These are phyloP conservation scores for Hyaloperonospora arabidopsidis DNA, from an alignment of 352 stramenopile genomes.

Conservation along the genomic window DNA sequence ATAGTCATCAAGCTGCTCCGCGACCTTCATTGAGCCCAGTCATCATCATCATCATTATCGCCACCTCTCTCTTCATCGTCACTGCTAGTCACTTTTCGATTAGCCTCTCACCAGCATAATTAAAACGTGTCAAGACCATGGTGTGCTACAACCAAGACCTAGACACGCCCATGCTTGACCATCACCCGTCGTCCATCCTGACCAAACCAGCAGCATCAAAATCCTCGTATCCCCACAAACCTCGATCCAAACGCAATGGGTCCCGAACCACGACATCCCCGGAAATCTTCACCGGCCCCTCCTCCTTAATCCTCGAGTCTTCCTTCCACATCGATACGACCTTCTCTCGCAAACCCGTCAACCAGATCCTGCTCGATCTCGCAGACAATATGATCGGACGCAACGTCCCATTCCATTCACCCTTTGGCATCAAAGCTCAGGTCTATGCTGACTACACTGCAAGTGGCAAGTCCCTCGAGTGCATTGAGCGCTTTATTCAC, in stretches of 20 bases:
- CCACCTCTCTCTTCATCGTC: too few relatives aligned
- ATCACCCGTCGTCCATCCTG: slow-evolving; percentile 10
- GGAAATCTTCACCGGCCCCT: slow-evolving; percentile 12
- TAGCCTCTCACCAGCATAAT: too few relatives aligned
- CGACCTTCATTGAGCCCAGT: too few relatives aligned
- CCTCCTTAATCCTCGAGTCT: slow-evolving; percentile 19
- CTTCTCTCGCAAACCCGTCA: slow-evolving; percentile 2
- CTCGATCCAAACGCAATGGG: slow-evolving; percentile 7
- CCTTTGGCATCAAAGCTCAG: slow-evolving; percentile 68
- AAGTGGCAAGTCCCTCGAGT: slow-evolving; percentile 77
- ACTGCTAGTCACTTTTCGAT: too few relatives aligned
- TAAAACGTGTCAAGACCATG: too few relatives aligned
- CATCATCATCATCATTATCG: too few relatives aligned
- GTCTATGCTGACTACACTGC: slow-evolving; percentile 94
- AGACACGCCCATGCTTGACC: slow-evolving; percentile 2
- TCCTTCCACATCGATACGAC: slow-evolving; percentile 14
- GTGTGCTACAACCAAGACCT: slow-evolving; percentile 21
- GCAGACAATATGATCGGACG: slow-evolving; percentile 45
- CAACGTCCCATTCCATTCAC: slow-evolving; percentile 41
- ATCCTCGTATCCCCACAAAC: slow-evolving; percentile 9
- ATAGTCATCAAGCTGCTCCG: too few relatives aligned
- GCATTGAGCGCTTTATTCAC: slow-evolving; percentile 87
- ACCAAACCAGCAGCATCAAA: slow-evolving; percentile 13
- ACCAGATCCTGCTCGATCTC: slow-evolving; percentile 29
- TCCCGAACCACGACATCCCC: slow-evolving; percentile 12